Base-by-base conservation (phyloP, 441 rosid genomes). In the Pelargonium cotyledonis region DNA sequence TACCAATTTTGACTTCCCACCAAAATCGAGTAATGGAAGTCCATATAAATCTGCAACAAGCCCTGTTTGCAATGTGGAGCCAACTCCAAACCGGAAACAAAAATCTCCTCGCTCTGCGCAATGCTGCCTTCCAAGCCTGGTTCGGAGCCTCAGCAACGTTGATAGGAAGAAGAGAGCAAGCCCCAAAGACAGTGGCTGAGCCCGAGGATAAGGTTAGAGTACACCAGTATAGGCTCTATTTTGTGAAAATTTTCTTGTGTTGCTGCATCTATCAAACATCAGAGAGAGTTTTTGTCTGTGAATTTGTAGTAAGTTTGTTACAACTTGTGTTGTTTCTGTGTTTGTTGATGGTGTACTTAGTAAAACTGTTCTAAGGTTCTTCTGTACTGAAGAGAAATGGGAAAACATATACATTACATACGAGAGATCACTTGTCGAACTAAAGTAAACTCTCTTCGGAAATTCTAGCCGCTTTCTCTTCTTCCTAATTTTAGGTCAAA, bases 51-150 rank as follows among this genome's bases (percentile, higher is more conserved):
- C 77, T 4, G 49, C 26, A 19, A 64, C 68, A 18, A 70, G 65
- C 63, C 53, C 53, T 2, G 15, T 15, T 11, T 9, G 53, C 53
- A 46, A 46, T 14, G 53, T 46, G 53, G n/a, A 51, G 6, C 11
- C 57, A n/a, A 51, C 57, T 51, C 57, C 57, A 35, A 35, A 35
- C 15, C 18, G 57, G 26, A 81, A 77, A 71, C 67, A 60, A 9
- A 82, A 82, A 73, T 47, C 84, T 57, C 63, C 70, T 16, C 68
- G 46, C n/a, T 78, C 81, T 67, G 64, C 77, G 29, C 80, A 67
- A 5, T 70, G 89, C 75, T 86, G 94, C 81, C 73, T 88, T 31
- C 88, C 91, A 10, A 68, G 73, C 68, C 69, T 84, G 75, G 82
- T 75, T 60, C 71, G 83, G 47, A 81, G 80, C 76, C 65, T 75